A percentile compares a stretch with the other conserved stretches of the same genome.
phyloP scores from a whole-genome alignment of 495 filamentous ascomycete genomes.

The Penicillium bovifimosum region DNA sequence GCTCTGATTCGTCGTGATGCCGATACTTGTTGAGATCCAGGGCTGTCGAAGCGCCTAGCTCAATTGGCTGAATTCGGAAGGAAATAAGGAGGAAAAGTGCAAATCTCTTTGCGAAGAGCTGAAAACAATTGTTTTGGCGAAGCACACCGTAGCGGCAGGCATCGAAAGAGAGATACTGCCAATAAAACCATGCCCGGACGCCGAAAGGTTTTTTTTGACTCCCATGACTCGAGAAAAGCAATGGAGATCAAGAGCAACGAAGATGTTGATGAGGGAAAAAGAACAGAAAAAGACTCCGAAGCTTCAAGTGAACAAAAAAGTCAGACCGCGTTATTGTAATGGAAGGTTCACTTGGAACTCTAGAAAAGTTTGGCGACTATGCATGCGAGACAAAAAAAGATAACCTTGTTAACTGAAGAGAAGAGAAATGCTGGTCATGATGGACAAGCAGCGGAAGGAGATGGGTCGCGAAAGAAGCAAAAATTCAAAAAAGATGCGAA shows the following conservation, averaged over 20 bases:
- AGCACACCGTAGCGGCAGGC: conserved; percentile 31
- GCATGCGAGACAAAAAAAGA: conserved; percentile 20
- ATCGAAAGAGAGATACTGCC: conserved; percentile 33
- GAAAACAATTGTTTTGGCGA: conserved; percentile 28
- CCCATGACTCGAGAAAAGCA: conserved; percentile 25
- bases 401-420: conserved; percentile 12
- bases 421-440: conserved; percentile 22
- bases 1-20: conserved; percentile 14
- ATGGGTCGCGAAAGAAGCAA: conserved; percentile 9
- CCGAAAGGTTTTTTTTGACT: conserved; percentile 41
- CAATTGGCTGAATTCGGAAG: conserved; percentile 5
- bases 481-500: conserved; percentile 9
- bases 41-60: conserved; percentile 5
- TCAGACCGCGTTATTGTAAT: conserved; percentile 16
- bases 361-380: conserved; percentile 14
- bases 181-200: conserved; percentile 39
- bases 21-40: conserved; percentile 22
- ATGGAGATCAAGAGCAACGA: conserved; percentile 3
- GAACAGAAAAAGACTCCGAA: conserved; percentile 15
- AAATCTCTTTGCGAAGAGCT: conserved; percentile 33
- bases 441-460: conserved; percentile 19
- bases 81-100: conserved; percentile 10
- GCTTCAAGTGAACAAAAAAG: conserved; percentile 13
- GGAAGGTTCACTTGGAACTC: conserved; percentile 14
- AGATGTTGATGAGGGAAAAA: too few relatives aligned